phyloP scores from a whole-genome alignment of 257 asterid species.

The Apocynum venetum region DNA sequence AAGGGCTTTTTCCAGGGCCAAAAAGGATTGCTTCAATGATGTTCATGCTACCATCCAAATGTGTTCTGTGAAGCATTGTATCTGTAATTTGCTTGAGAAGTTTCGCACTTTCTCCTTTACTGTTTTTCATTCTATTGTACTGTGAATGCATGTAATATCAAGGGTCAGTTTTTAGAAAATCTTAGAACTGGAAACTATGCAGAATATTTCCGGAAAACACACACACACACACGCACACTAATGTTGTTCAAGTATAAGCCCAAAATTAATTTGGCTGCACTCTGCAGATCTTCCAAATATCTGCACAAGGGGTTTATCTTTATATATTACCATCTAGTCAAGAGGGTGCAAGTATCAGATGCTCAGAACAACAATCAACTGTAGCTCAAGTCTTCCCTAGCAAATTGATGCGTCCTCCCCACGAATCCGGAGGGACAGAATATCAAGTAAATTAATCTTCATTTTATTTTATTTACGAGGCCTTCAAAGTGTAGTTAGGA shows the following conservation, averaged over 20 bases:
- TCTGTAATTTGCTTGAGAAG: slow-evolving; percentile 47
- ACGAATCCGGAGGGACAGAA: not conserved
- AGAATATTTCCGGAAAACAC: too few relatives aligned
- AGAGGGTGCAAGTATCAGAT: too few relatives aligned
- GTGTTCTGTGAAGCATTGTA: slow-evolving; percentile 50
- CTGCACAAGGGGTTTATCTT: too few relatives aligned
- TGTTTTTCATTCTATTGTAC: slow-evolving; percentile 45
- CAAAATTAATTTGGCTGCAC: too few relatives aligned
- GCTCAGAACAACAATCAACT: too few relatives aligned
- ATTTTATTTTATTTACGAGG: not conserved
- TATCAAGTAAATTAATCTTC: not conserved
- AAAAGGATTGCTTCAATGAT: slow-evolving; percentile 52
- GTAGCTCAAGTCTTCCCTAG: too few relatives aligned
- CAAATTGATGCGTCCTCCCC: too few relatives aligned
- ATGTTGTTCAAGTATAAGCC: too few relatives aligned
- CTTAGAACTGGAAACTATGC: not conserved
- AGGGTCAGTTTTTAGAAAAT: not conserved
- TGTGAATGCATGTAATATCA: slow-evolving; percentile 9
- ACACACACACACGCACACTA: too few relatives aligned
- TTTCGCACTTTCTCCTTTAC: slow-evolving; percentile 33
- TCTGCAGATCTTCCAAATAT: too few relatives aligned
- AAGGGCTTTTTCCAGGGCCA: slow-evolving; percentile 49
- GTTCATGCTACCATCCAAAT: slow-evolving; percentile 56
- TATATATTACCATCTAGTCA: too few relatives aligned
- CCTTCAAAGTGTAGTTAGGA: not conserved